Base-by-base conservation (phyloP, 1,139 yeast species). In the Zygoascus hellenicus region DNA sequence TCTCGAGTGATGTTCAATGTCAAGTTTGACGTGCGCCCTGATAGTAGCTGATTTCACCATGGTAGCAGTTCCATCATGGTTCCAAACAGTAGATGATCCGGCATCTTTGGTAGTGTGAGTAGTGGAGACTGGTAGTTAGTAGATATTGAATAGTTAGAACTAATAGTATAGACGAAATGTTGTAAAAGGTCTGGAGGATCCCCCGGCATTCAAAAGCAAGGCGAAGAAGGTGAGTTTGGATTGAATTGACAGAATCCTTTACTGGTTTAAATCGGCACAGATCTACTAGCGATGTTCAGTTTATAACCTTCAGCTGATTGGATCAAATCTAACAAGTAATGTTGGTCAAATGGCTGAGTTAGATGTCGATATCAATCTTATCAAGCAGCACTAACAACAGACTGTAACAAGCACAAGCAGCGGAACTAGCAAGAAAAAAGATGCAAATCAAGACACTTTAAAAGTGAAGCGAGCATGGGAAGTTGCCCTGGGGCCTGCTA, bases 401-500 rank as follows among this genome's bases (percentile, higher is more conserved):
- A 22, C 26, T 4, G 26, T 7, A 22, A 5, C 26, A 22, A 22
- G 26, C 7, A 26, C 39, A 9, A 16, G 28, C 10, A 29, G n/a
- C 3, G 10, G 34, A 9, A 17, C 39, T 9, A 28, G 13, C 11
- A 43, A 43, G 17, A 37, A 32, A 10, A 43, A 36, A 17, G 37
- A 29, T 16, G 40, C 42, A 17, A 31, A 30, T 37, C 46, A 43
- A 17, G 63, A 60, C 19, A 52, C 53, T 31, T 55, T 67, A 30
- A 66, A 63, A 52, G 58, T 66, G 37, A 59, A 60, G 61, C 86
- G 83, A 61, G 92, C 95, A 0, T 88, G 97, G 96, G 95, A 87
- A 52, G 62, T 85, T 31, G 96, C 97, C 2, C 67, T 77, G 14
- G 81, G 81, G 0, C 97, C 97, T 0, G 88, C 90, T 2, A 92